Percentiles rank a stretch among this genome's conserved stretches.
Conservation (phyloP, 2,329 filamentous ascomycete species). For the Onygena corvina region DNA sequence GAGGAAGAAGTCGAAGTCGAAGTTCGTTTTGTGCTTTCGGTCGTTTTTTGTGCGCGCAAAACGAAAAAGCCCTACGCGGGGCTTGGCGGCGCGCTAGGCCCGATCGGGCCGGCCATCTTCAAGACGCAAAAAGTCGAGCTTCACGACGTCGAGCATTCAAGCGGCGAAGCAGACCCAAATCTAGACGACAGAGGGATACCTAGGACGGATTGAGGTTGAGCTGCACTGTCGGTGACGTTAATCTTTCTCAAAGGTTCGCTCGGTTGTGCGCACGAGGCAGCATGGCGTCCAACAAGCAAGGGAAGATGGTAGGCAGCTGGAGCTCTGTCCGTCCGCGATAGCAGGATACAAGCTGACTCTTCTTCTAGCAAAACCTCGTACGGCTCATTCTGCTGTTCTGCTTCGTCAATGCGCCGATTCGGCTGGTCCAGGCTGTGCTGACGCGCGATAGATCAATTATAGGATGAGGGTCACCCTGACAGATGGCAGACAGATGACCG, state of each 20-base stretch:
- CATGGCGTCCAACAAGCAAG: slow-evolving; percentile 78
- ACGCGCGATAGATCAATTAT: slow-evolving; percentile 76
- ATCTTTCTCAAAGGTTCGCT: slow-evolving; percentile 29
- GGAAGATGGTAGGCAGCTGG: slow-evolving; percentile 81
- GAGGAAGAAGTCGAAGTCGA: slow-evolving; percentile 8
- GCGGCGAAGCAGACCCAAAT: no score
- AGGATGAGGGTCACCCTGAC: slow-evolving; percentile 94
- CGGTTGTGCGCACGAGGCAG: slow-evolving; percentile 36
- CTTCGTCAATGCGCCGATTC: background rate
- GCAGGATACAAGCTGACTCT: slow-evolving; percentile 44
- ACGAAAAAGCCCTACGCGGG: background rate
- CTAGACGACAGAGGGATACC: no score
- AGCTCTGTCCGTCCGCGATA: slow-evolving; percentile 20
- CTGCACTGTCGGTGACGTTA: background rate
- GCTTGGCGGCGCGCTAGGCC: slow-evolving; percentile 2
- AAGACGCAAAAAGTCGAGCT: background rate
- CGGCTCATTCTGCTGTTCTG: slow-evolving; percentile 20
- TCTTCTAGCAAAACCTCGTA: slow-evolving; percentile 52
- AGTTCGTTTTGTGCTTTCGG: background rate
- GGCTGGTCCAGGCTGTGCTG: background rate
- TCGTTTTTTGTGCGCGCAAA: background rate
- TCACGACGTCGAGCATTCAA: no score
- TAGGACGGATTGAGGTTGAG: background rate
- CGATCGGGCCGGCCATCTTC: background rate
- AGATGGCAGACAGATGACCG: slow-evolving; percentile 91